These are phyloP conservation scores for Geotrichum fermentans DNA, from an alignment of 1,139 yeast species.

Conservation along the genomic window DNA sequence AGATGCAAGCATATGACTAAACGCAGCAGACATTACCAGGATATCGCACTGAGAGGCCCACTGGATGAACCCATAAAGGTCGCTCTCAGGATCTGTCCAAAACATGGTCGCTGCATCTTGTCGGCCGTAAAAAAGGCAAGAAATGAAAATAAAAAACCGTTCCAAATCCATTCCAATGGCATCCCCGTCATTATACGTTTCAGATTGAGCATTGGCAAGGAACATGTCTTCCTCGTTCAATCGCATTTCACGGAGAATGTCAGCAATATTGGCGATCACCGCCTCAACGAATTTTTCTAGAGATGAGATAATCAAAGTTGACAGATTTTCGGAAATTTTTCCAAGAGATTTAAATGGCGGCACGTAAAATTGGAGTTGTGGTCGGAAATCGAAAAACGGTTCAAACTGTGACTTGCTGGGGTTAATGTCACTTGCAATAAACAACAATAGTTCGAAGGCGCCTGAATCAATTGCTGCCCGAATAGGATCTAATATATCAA, in stretches of 20 bases:
- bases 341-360: conserved; percentile 25
- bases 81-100: conserved; percentile 66
- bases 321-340: conserved; percentile 24
- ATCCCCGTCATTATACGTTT: conserved; percentile 24
- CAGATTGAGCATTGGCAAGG: conserved; percentile 45
- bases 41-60: conserved; percentile 89
- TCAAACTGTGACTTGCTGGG: conserved; percentile 36
- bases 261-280: conserved; percentile 70
- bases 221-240: conserved; percentile 79
- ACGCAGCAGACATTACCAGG: conserved; percentile 77
- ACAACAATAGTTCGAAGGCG: conserved; percentile 72
- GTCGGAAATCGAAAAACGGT: conserved; percentile 52
- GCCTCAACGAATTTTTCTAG: conserved; percentile 48
- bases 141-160: conserved; percentile 74
- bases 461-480: conserved; percentile 59
- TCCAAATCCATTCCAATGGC: conserved; percentile 79
- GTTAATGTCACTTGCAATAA: conserved; percentile 65
- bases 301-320: conserved; percentile 22
- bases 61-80: conserved; percentile 66
- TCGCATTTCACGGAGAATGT: conserved; percentile 70
- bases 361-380: conserved; percentile 55
- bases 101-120: conserved; percentile 56
- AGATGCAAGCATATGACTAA: conserved; percentile 72
- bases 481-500: conserved; percentile 45
- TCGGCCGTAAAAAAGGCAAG: conserved; percentile 62